Evolutionary conservation across 2,329 filamentous ascomycete genomes (phyloP), one percentile per base, ranked within the genome.

Genomic region (Fusarium decemcellulare): DNA sequence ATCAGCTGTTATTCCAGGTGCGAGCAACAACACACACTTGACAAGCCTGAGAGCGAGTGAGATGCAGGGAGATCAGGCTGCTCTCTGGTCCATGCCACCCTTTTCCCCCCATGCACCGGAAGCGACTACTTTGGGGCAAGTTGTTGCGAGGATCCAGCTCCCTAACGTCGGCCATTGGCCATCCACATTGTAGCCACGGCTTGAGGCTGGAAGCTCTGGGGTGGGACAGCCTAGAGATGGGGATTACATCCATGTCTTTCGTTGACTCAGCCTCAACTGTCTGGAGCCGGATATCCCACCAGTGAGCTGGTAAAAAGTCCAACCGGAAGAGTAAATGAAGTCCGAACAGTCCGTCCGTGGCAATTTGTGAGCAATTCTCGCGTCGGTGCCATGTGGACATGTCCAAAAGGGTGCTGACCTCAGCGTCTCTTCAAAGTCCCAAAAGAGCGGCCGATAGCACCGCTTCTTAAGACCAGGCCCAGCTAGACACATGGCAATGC

Each of bases 1-100:
- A 63, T 73, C 67, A 73, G 69, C 67, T 72, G 63, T 60, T 68
- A 40, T 58, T 53, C 57, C 58, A 56, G 51, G 48, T 23, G 48
- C 39, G n/a, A 48, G 51, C 46, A 50, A 61, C 40, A 68, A 42
- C 29, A 59, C 52, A 55, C 54, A 51, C 43, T 48, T 23, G 40
- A 47, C 53, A 39, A 40, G 53, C 46, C 46, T 44, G 30, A 30
- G 16, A 30, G 47, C 44, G 40, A 40, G 50, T 30, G 36, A 54
- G 56, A 52, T 53, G 57, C 57, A 52, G 37, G n/a, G 64, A 55
- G 18, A 18, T 58, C 43, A 58, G 58, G 58, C 36, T 46, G 44
- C 61, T 44, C 23, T 61, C 48, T 58, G 58, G 50, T 51, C 58
- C 59, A 63, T 71, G 54, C 46, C 27, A 51, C 36, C 34, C 42